phyloP scores from a whole-genome alignment of 805 yeast species.

The Yamadazyma ubonensis region DNA sequence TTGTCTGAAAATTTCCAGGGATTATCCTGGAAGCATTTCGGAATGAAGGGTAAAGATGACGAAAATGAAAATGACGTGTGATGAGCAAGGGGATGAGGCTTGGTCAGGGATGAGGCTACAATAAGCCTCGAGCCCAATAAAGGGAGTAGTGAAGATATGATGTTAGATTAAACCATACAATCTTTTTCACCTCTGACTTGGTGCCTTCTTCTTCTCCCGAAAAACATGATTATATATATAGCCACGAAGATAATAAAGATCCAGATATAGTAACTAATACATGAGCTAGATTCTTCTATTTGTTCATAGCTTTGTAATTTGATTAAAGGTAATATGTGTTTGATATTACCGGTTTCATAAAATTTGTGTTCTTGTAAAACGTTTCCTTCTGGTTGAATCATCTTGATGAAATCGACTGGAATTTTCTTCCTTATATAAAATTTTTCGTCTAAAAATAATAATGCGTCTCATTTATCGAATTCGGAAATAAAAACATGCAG shows the following conservation, averaged over 20 bases:
- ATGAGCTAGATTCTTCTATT: background rate
- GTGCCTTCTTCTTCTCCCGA: background rate
- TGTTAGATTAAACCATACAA: constrained; percentile 1
- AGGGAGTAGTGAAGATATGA: background rate
- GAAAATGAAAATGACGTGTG: background rate
- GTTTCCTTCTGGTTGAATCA: constrained; percentile 10
- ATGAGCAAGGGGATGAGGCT: background rate
- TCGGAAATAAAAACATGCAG: background rate
- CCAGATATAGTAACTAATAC: constrained; percentile 1
- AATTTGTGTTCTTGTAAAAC: constrained; percentile 25
- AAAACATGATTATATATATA: background rate
- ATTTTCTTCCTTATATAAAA: background rate
- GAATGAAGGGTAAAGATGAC: background rate
- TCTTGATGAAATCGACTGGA: constrained; percentile 3
- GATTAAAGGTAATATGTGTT: constrained; percentile 23
- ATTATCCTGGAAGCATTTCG: no score
- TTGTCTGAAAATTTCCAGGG: no score
- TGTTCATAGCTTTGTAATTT: constrained; percentile 22
- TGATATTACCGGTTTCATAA: constrained; percentile 28
- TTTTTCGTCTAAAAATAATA: constrained; percentile 6
- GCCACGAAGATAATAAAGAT: constrained; percentile 1
- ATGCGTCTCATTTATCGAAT: constrained; percentile 5
- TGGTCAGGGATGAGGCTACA: no score
- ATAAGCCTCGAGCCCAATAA: no score
- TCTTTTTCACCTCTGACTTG: constrained; percentile 6